Percentiles rank a stretch among this genome's conserved stretches.
phyloP scores from a whole-genome alignment of 331 rosid species.

The Acacia pycnantha region DNA sequence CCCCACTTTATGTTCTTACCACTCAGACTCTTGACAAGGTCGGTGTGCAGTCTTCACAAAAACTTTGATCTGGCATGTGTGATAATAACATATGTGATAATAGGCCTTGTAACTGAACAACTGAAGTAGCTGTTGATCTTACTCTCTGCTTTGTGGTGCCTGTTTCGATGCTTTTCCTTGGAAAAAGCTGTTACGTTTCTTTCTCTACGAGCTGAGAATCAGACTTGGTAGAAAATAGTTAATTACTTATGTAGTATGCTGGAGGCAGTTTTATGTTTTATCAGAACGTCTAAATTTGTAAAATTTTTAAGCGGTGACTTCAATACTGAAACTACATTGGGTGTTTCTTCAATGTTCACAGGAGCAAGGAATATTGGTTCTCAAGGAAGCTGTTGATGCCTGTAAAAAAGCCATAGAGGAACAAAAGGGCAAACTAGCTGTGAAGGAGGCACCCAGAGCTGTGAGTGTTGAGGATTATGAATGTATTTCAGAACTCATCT shows the following conservation, averaged over 20 bases:
- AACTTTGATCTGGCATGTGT: background rate
- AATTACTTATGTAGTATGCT: slow-evolving; percentile 1
- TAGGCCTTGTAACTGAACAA: background rate
- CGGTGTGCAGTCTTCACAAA: slow-evolving; percentile 14
- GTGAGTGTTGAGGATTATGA: slow-evolving; percentile 51
- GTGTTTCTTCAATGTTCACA: slow-evolving; percentile 31
- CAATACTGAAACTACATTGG: background rate
- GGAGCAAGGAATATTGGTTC: slow-evolving; percentile 94
- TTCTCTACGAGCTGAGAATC: no score
- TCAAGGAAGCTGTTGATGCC: slow-evolving; percentile 61
- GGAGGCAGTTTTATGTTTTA: background rate
- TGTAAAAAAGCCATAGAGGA: slow-evolving; percentile 81
- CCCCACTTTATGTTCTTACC: slow-evolving; percentile 93
- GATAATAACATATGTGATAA: background rate
- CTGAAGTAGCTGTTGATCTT: background rate
- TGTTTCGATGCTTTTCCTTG: background rate
- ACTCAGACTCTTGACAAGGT: slow-evolving; percentile 99
- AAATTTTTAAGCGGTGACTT: background rate
- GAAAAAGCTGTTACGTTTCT: background rate
- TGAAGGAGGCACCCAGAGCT: slow-evolving; percentile 88
- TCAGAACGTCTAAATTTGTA: background rate
- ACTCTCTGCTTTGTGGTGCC: background rate
- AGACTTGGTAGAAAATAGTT: background rate
- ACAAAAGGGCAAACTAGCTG: slow-evolving; percentile 84
- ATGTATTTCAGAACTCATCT: background rate